Evolutionary conservation across 768 basidiomycete species (phyloP), one percentile per base, ranked within the genome.

Genomic region (Hericium alpestre): DNA sequence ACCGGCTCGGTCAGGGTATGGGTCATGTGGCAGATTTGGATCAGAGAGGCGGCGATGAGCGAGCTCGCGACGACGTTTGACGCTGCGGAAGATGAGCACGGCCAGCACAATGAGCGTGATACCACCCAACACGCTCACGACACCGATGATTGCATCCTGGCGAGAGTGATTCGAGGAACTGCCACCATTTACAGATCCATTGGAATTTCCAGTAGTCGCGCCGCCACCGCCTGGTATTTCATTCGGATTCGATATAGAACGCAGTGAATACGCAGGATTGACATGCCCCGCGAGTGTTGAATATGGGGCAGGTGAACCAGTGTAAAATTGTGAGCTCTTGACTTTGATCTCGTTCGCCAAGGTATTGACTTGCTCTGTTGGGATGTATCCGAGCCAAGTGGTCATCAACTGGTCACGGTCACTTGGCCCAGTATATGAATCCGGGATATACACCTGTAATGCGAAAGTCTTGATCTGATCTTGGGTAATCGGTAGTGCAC

Each of bases 81-180:
- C 72, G 4, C 84, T 79, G 55, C 85, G 79, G 66, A 81, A 84
- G 46, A 82, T 76, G 64, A 94, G 84, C 73, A 82, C 87, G 15
- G 76, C 77, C 32, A 92, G 76, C 38, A 88, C 82, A 43, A 90
- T 64, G 46, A 92, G 66, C 0, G 90, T 84, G 55, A 93, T 78
- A 4, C 79, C 87, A 12, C 92, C 92, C 18, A 95, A 78, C 2
- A 87, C 83, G 41, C 80, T 83, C 60, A 92, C 88, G 3, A 95
- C 91, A 20, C 93, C 93, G 59, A 96, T 93, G 66, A 95, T 93
- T 23, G 90, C 90, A 62, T 94, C 83, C 65, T 87, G 80, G 12
- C 90, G 78, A 15, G 76, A 73, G 63, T 79, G 81, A 55, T 72
- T 71, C n/a, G 65, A 59, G 20, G 60, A 61, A 20, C 58, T 56